Evolutionary conservation across 1,284 basidiomycete genomes (phyloP).

Genomic region (Pterula multifida): DNA sequence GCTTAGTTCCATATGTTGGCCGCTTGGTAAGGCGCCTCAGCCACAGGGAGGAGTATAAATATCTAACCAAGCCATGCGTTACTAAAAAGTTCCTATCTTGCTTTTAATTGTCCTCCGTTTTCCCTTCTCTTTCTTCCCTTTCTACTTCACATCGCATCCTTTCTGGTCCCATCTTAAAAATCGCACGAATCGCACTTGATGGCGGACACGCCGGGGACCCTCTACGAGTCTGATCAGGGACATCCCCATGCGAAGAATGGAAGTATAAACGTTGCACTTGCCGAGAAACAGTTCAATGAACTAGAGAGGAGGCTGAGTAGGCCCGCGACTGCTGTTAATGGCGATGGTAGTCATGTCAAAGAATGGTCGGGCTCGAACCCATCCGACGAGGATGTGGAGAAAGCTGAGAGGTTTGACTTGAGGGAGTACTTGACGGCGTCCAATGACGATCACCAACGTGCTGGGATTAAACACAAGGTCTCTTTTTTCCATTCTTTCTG

Average conservation of each 20-base stretch:
- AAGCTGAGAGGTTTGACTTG: conserved; percentile 52
- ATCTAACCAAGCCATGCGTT: too few species aligned
- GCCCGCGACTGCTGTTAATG: neutral
- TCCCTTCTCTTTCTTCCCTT: too few species aligned
- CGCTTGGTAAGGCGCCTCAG: too few species aligned
- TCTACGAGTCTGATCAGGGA: neutral
- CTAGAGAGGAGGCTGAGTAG: conserved; percentile 24
- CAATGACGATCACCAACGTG: conserved; percentile 52
- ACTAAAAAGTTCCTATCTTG: too few species aligned
- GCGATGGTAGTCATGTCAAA: conserved; percentile 13
- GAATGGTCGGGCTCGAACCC: conserved; percentile 13
- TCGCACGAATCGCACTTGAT: too few species aligned
- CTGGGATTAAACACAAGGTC: conserved; percentile 71
- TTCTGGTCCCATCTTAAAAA: too few species aligned
- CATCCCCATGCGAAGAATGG: conserved; percentile 9
- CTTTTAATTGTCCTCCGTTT: too few species aligned
- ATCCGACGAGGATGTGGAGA: conserved; percentile 31
- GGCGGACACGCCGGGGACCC: neutral
- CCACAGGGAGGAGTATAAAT: too few species aligned
- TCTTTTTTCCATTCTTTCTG: conserved; percentile 5
- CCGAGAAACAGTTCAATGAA: conserved; percentile 41
- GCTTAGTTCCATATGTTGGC: too few species aligned
- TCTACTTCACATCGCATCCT: too few species aligned
- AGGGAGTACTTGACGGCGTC: conserved; percentile 64
- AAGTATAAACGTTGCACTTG: conserved; percentile 31